Conservation (phyloP, 805 yeast genomes). For the Priceomyces haplophilus region DNA sequence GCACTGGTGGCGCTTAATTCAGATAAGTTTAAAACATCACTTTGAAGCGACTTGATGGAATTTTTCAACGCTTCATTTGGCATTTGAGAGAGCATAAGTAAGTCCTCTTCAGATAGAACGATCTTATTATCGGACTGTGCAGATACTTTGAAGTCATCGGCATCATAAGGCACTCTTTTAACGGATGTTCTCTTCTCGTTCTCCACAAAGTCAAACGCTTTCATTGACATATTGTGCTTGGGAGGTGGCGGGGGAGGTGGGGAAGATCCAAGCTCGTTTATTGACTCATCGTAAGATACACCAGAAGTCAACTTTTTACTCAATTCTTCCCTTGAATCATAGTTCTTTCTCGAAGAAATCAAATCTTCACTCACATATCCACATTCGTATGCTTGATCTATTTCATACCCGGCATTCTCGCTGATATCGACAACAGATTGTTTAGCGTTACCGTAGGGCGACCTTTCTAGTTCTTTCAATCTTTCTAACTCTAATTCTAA, state of each 20-base stretch:
- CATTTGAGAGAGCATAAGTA: conserved; percentile 25
- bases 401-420: conserved; percentile 3
- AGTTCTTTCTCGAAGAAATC: conserved; percentile 29
- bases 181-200: conserved; percentile 1
- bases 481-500: conserved; percentile 38
- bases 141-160: conserved; percentile 35
- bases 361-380: conserved; percentile 35
- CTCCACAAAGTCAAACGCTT: conserved; percentile 6
- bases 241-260: conserved; percentile 38
- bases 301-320: conserved; percentile 28
- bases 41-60: conserved; percentile 40
- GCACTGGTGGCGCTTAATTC: conserved; percentile 89
- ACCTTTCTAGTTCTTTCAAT: conserved; percentile 28
- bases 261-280: conserved; percentile 11
- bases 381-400: conserved; percentile 21
- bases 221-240: conserved; percentile 18
- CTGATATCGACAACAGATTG: background rate
- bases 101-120: conserved; percentile 25
- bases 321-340: conserved; percentile 31
- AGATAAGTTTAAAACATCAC: conserved; percentile 49
- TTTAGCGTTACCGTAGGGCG: conserved; percentile 5
- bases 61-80: conserved; percentile 38
- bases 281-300: conserved; percentile 20
- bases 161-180: conserved; percentile 31
- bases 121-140: conserved; percentile 16